A percentile compares a stretch with the other conserved stretches of the same genome.
phyloP scores from a whole-genome alignment of 2,329 filamentous ascomycete species.

The Aureobasidium melanogenum region DNA sequence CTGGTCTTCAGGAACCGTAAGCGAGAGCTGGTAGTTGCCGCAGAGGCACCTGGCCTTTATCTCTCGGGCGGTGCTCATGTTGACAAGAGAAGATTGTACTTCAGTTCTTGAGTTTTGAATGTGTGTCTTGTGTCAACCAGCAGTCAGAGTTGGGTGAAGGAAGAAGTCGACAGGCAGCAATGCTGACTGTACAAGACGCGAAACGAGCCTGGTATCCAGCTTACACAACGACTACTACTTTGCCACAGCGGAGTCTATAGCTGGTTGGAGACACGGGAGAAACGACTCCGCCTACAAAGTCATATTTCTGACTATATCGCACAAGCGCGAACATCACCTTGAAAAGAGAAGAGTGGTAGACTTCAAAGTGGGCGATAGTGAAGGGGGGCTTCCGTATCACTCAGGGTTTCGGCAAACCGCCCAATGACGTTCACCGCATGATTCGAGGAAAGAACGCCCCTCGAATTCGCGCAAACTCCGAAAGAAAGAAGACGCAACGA shows the following conservation, averaged over 20 bases:
- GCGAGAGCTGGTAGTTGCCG: not conserved
- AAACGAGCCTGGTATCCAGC: not conserved
- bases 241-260: no score
- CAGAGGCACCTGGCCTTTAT: not conserved
- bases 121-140: not conserved
- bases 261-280: not conserved
- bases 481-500: not conserved
- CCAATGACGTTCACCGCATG: not conserved
- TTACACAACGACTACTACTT: not conserved
- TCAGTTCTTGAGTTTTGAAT: not conserved
- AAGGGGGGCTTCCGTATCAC: not conserved
- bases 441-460: conserved; percentile 3
- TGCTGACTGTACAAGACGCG: not conserved
- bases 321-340: not conserved
- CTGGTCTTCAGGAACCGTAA: not conserved
- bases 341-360: not conserved
- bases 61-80: not conserved
- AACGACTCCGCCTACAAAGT: not conserved
- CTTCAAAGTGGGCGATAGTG: not conserved
- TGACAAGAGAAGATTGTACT: not conserved
- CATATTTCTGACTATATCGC: no score
- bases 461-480: conserved; percentile 4
- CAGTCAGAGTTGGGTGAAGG: not conserved
- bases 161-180: not conserved
- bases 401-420: not conserved